phyloP scores from a whole-genome alignment of 1,139 yeast species.

The Kurtzmaniella quercitrusa region DNA sequence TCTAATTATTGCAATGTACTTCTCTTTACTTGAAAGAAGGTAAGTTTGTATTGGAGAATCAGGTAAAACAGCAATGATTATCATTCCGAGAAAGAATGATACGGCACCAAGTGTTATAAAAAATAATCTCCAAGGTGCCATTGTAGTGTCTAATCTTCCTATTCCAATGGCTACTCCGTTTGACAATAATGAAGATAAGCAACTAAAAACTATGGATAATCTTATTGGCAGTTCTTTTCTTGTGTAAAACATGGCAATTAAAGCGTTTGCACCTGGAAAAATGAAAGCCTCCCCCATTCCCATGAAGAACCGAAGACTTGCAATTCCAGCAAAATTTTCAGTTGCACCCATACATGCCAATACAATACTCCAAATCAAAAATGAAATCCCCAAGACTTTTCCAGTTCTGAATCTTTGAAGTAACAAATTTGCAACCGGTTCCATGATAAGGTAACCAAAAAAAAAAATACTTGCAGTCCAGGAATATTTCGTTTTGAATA shows the following conservation, averaged over 20 bases:
- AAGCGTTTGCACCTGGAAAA: slow-evolving; percentile 13
- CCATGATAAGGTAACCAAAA: slow-evolving; percentile 15
- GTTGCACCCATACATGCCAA: slow-evolving; percentile 14
- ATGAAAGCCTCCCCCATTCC: slow-evolving; percentile 14
- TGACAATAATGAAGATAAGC: slow-evolving; percentile 14
- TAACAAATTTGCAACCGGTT: slow-evolving; percentile 12
- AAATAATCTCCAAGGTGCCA: slow-evolving; percentile 16
- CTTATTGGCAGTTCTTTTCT: slow-evolving; percentile 1
- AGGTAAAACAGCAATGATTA: slow-evolving; percentile 12
- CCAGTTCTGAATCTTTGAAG: slow-evolving; percentile 15
- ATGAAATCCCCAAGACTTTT: slow-evolving; percentile 10
- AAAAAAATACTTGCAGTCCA: slow-evolving; percentile 18
- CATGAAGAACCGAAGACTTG: slow-evolving; percentile 14
- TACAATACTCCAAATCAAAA: slow-evolving; percentile 13
- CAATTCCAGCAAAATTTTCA: slow-evolving; percentile 12
- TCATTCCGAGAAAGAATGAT: slow-evolving; percentile 10
- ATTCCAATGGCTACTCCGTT: slow-evolving; percentile 13
- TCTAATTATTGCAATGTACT: slow-evolving; percentile 12
- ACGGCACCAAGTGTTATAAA: slow-evolving; percentile 13
- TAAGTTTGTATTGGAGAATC: slow-evolving; percentile 18
- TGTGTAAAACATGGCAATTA: slow-evolving; percentile 10
- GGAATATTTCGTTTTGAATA: slow-evolving; percentile 15
- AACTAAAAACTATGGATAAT: slow-evolving; percentile 14
- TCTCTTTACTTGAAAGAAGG: slow-evolving; percentile 20
- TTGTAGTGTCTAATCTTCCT: slow-evolving; percentile 5